These are phyloP conservation scores for Diaporthe citrichinensis DNA, from an alignment of 2,329 filamentous ascomycete genomes.

Conservation along the genomic window DNA sequence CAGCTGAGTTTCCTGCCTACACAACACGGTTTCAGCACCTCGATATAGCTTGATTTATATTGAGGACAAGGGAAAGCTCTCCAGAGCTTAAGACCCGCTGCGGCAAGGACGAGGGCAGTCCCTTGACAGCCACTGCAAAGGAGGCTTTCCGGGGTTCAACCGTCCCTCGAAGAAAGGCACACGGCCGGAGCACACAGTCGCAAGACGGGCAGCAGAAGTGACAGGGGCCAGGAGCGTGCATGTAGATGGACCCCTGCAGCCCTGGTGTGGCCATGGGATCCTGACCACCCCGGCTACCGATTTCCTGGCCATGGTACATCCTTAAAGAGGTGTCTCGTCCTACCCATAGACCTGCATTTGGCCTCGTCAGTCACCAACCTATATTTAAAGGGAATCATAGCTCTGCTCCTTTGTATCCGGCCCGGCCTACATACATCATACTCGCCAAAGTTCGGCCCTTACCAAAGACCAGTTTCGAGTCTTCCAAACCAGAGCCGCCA, in stretches of 20 bases:
- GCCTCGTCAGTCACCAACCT: slow-evolving; percentile 38
- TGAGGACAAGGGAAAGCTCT: not conserved
- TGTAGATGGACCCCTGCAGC: slow-evolving; percentile 26
- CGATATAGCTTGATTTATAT: slow-evolving; percentile 20
- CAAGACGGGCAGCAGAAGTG: slow-evolving; percentile 18
- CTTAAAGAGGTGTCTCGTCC: slow-evolving; percentile 35
- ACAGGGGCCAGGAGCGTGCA: slow-evolving; percentile 15
- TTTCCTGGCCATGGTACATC: slow-evolving; percentile 30
- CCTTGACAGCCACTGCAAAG: slow-evolving; percentile 5
- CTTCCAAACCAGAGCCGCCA: slow-evolving; percentile 15
- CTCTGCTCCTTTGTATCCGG: slow-evolving; percentile 31
- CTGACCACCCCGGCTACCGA: slow-evolving; percentile 33
- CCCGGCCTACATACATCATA: slow-evolving; percentile 11
- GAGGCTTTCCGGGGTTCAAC: slow-evolving; percentile 2
- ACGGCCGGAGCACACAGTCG: slow-evolving; percentile 7
- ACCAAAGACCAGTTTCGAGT: slow-evolving; percentile 40
- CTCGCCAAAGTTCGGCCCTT: slow-evolving; percentile 35
- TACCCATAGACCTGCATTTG: slow-evolving; percentile 36
- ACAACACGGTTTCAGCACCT: slow-evolving; percentile 3
- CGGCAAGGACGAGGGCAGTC: slow-evolving; percentile 4
- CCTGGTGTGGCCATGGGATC: slow-evolving; percentile 39
- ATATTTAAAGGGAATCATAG: slow-evolving; percentile 36
- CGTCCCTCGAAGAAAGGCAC: not conserved
- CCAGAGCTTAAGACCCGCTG: slow-evolving; percentile 2
- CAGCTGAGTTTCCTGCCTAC: slow-evolving; percentile 17